Percentiles rank a stretch among this genome's conserved stretches.
phyloP scores from a whole-genome alignment of 192 early-diverging fungal species.

The Spizellomyces sp. region DNA sequence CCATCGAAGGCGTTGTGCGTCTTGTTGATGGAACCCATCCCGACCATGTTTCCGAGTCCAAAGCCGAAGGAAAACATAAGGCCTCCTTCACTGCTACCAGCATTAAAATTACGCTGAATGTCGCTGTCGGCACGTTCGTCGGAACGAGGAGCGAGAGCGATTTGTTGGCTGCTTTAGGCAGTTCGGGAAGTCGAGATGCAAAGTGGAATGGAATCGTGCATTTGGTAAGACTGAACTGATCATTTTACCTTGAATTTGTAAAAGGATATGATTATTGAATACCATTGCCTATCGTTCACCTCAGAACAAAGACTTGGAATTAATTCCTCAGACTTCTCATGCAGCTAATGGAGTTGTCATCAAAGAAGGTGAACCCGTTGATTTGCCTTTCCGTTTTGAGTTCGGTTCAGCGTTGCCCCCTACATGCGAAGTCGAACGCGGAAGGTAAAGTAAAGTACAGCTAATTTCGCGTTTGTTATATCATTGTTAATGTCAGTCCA shows the following conservation, averaged over 20 bases:
- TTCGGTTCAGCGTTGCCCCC: constrained; percentile 22
- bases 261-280: neutral
- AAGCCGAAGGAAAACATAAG: constrained; percentile 10
- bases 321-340: constrained; percentile 22
- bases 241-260: neutral
- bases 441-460: constrained; percentile 6
- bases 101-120: constrained; percentile 20
- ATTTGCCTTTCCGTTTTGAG: constrained; percentile 31
- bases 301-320: constrained; percentile 23
- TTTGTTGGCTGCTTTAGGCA: constrained; percentile 16
- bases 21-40: constrained; percentile 11
- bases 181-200: constrained; percentile 16
- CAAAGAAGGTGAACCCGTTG: constrained; percentile 19
- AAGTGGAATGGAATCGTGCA: constrained; percentile 30
- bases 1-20: constrained; percentile 29
- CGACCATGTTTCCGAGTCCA: neutral
- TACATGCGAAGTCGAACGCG: constrained; percentile 23
- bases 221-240: constrained; percentile 7
- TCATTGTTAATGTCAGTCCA: neutral
- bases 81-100: constrained; percentile 21
- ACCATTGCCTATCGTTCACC: neutral
- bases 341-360: constrained; percentile 25
- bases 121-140: constrained; percentile 16
- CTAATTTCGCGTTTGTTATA: neutral
- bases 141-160: constrained; percentile 17